Evolutionary conservation across 305 asterid genomes (phyloP), one percentile per base, ranked within the genome.

Genomic region (Fraxinus albicans): DNA sequence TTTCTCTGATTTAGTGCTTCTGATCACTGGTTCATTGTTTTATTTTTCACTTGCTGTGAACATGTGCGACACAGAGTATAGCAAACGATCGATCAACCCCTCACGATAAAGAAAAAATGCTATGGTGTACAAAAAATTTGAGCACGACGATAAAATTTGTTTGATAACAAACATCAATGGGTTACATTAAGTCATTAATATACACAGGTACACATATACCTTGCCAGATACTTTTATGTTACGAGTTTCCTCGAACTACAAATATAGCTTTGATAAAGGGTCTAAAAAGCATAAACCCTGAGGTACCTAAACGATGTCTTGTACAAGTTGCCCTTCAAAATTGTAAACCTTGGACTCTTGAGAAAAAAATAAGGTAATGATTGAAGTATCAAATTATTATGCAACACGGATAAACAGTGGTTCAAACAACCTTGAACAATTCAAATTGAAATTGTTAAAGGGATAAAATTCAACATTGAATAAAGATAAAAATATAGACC

Each of bases 1-100:
- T 25, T 25, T 25, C 29, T 83, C 33, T 65, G 70, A 19, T 44
- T 27, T 63, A 79, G 34, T 72, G 60, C 67, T 38, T 77, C 73
- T 82, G 79, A 70, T 78, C 31, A 76, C 63, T 77, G 40, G 29
- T 80, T 77, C 27, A 9, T 19, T 55, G 63, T 65, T 13, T 19
- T 42, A 29, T 40, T 31, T 86, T 84, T 19, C 67, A 8, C 53
- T 83, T 9, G 42, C 4, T 25, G 19, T 80, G 10, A 31, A 29
- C 35, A 70, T 82, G 36, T 21, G 74, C 58, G 25, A 77, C 53
- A 70, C 53, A 44, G 40, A 78, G 13, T 77, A 73, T 42, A 69
- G 19, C 36, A 84, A 67, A 70, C 21, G 73, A 38, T 76, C 74
- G 17, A 70, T 65, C 69, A 9, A 23, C 25, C 21, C 19, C 21